phyloP scores from a whole-genome alignment of 2,329 filamentous ascomycete genomes.

The Camptophora hylomeconis region DNA sequence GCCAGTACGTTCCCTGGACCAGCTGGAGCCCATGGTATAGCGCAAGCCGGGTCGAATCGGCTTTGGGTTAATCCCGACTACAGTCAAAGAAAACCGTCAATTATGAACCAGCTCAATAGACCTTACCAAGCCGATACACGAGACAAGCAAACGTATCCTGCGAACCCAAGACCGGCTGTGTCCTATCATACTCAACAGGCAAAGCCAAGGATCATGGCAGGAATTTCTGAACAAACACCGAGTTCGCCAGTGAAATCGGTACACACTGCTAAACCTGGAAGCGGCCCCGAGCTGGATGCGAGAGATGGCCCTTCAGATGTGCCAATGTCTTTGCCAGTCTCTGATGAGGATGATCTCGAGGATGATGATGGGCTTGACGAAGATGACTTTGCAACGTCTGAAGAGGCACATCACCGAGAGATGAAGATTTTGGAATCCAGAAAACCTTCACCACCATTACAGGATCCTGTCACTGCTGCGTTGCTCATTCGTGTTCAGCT shows the following conservation, averaged over 20 bases:
- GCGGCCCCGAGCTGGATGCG: too few relatives aligned
- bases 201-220: too few relatives aligned
- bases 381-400: conserved; percentile 33
- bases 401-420: conserved; percentile 31
- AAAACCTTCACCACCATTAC: conserved; percentile 28
- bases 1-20: conserved; percentile 3
- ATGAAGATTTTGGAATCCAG: conserved; percentile 29
- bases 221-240: too few relatives aligned
- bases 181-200: too few relatives aligned
- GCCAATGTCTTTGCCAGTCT: conserved; percentile 16
- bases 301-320: conserved; percentile 8
- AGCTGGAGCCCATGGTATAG: too few relatives aligned
- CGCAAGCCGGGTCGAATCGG: conserved; percentile 7
- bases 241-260: too few relatives aligned
- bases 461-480: conserved; percentile 28
- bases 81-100: conserved; percentile 13
- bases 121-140: conserved; percentile 10
- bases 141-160: too few relatives aligned
- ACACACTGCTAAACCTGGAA: too few relatives aligned
- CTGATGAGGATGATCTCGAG: conserved; percentile 33
- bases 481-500: conserved; percentile 32
- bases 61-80: conserved; percentile 13
- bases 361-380: conserved; percentile 30
- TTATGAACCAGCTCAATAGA: conserved; percentile 13
- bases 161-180: too few relatives aligned